Percentiles rank a stretch among this genome's conserved stretches.
Conservation (phyloP, 352 stramenopile genomes). For the Phytopythium delawarense region DNA sequence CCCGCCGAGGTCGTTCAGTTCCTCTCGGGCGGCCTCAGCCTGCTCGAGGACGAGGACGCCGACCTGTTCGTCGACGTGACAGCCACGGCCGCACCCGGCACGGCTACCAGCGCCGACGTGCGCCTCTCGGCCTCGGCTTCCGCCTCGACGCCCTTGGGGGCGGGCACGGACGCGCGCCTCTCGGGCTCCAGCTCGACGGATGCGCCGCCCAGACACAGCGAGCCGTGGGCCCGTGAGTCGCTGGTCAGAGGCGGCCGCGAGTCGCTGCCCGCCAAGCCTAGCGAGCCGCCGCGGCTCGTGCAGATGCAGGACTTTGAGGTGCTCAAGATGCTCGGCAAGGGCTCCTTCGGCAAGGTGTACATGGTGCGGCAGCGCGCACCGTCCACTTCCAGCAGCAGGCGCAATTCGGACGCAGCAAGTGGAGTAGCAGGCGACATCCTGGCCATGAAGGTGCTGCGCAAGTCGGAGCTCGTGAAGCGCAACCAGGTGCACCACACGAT, state of each 20-base stretch:
- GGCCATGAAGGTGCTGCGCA: slow-evolving; percentile 88
- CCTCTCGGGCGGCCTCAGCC: slow-evolving; percentile 34
- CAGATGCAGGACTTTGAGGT: slow-evolving; percentile 93
- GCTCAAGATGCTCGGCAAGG: slow-evolving; percentile 97
- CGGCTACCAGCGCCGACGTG: slow-evolving; percentile 11
- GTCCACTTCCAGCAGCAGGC: not conserved
- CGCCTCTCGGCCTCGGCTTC: slow-evolving; percentile 29
- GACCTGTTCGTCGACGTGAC: slow-evolving; percentile 44
- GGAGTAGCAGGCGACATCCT: slow-evolving; percentile 51
- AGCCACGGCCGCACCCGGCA: slow-evolving; percentile 14
- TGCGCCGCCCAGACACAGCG: not conserved
- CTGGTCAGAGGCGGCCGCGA: slow-evolving; percentile 21
- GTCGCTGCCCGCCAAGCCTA: not conserved
- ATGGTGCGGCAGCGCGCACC: slow-evolving; percentile 87
- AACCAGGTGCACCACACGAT: slow-evolving; percentile 88
- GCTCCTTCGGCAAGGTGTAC: slow-evolving; percentile 97
- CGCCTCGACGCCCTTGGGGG: slow-evolving; percentile 6
- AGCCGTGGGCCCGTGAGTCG: slow-evolving; percentile 10
- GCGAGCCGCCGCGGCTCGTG: slow-evolving; percentile 26
- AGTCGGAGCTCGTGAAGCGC: slow-evolving; percentile 85
- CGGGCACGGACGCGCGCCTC: not conserved
- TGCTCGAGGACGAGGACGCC: slow-evolving; percentile 50
- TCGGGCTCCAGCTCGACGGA: slow-evolving; percentile 1
- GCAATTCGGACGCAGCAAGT: not conserved
- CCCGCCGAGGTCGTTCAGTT: slow-evolving; percentile 70